Conservation (phyloP, 2,329 filamentous ascomycete species). For the Aureobasidium lini region DNA sequence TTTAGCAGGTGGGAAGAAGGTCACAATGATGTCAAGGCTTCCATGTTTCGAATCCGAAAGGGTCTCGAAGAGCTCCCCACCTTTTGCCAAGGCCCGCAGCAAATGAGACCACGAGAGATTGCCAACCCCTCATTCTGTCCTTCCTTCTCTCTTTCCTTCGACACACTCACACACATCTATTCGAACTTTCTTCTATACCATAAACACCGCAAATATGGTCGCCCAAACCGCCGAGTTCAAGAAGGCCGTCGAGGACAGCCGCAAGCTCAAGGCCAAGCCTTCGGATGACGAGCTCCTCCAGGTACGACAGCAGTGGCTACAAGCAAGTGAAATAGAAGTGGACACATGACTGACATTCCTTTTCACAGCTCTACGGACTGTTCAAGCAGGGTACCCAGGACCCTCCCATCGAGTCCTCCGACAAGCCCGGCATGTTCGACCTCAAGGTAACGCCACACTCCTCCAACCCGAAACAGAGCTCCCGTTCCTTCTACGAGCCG, state of each 20-base stretch:
- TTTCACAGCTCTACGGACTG: slow-evolving; percentile 43
- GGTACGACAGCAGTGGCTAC: slow-evolving; percentile 25
- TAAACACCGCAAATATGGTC: slow-evolving; percentile 15
- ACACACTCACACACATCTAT: neutral
- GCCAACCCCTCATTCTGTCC: neutral
- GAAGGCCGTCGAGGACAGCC: slow-evolving; percentile 61
- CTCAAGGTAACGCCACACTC: slow-evolving; percentile 49
- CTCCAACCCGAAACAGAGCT: neutral
- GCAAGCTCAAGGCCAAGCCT: slow-evolving; percentile 61
- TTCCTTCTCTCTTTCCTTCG: neutral
- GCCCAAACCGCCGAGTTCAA: slow-evolving; percentile 62
- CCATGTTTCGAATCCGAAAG: neutral
- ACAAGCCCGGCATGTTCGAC: slow-evolving; percentile 61
- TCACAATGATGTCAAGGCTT: neutral
- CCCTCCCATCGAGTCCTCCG: slow-evolving; percentile 28
- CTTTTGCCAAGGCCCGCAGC: neutral
- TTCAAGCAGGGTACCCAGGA: slow-evolving; percentile 39
- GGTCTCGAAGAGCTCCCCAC: slow-evolving; percentile 3
- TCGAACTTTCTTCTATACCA: neutral
- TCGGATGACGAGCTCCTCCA: slow-evolving; percentile 57
- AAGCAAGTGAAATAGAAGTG: neutral
- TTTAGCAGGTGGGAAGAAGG: neutral
- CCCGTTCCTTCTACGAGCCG: neutral
- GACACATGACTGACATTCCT: neutral
- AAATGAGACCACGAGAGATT: slow-evolving; percentile 5